Evolutionary conservation across 306 rosid species (phyloP), one percentile per base, ranked within the genome.

Genomic region (Vigna radiata): DNA sequence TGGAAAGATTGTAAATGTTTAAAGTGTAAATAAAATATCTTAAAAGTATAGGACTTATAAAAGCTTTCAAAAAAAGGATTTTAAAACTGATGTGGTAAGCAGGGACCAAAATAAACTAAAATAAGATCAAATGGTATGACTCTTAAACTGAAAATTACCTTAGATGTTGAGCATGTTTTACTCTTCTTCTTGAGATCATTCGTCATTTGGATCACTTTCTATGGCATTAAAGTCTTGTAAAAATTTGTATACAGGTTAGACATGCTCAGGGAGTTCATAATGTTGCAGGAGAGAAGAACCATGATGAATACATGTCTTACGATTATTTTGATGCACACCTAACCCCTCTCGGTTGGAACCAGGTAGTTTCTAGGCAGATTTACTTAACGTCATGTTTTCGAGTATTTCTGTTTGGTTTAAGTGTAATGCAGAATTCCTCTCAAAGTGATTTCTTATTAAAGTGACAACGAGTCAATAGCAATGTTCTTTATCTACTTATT

Each of bases 221-320:
- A 41, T 36, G 14, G 63, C 58, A 47, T 39, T 70, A 4, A 37
- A 59, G 67, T 67, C 15, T 31, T 58, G 60, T 70, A 47, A 44
- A 50, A 75, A 67, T 27, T 39, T 71, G 17, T 82, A 41, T 72
- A 33, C 81, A 93, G 98, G 97, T 93, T 64, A 89, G 97, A 87
- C 98, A 93, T 78, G 98, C 93, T 43, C 98, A 93, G 79, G 97
- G 97, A 55, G 59, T 86, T 84, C 97, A 91, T 78, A 93, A 93
- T 72, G 92, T 89, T 43, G 96, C 72, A 55, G 98, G 88, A 8
- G 93, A 91, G 44, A 91, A 91, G 83, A 76, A 91, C 77, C 82
- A 77, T 31, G 75, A 77, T 12, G 87, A 82, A 19, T 89, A 89
- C 83, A 25, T 76, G 48, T 91, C 98, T 71, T 47, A 70, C 11